Base-by-base conservation (phyloP, 1,284 basidiomycete genomes). In the Prillingera fragicola region DNA sequence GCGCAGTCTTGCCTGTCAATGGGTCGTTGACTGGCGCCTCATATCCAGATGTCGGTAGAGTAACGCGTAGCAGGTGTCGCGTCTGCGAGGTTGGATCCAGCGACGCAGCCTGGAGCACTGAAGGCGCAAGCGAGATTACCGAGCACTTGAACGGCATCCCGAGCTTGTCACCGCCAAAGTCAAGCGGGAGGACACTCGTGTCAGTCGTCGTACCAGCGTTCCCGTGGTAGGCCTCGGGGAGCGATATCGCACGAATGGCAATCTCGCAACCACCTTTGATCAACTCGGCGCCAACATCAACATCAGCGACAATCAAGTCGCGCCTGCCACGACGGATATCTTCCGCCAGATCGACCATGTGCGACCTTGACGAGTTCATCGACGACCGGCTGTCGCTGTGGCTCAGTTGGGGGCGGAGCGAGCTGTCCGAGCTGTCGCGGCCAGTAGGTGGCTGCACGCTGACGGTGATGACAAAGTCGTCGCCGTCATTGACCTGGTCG, bases 11-110 rank as follows among this genome's bases (percentile, higher is more conserved):
- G 14, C 83, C 84, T 2, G 84, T 88, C 53, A 91, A 70, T 8
- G 88, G 89, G 70, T 91, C 86, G 45, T 79, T 73, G 15, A 90
- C 78, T 0, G 81, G 80, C 24, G 81, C 75, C 60, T 83, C 80
- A 61, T 83, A 87, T 48, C 83, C 84, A 9, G 83, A 80, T 1
- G 87, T 89, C 3, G 88, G 88, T n/a, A 92, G 69, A 28, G 78
- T 81, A 42, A 92, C 63, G 32, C 84, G 77, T 9, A 92, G 55
- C 15, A 92, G 66, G 63, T 91, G 86, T 27, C 85, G 77, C 17
- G 81, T 77, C 13, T 62, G 57, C 5, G 63, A 54, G 4, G 56
- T 43, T 1, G 67, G 65, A 25, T 71, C 68, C 4, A 72, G 58
- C 1, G 66, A 68, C 5, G 68, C 82, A 4, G 87, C 86, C 62